Conservation (phyloP, 108 stramenopile species). For the Hondaea fermentalgiana region DNA sequence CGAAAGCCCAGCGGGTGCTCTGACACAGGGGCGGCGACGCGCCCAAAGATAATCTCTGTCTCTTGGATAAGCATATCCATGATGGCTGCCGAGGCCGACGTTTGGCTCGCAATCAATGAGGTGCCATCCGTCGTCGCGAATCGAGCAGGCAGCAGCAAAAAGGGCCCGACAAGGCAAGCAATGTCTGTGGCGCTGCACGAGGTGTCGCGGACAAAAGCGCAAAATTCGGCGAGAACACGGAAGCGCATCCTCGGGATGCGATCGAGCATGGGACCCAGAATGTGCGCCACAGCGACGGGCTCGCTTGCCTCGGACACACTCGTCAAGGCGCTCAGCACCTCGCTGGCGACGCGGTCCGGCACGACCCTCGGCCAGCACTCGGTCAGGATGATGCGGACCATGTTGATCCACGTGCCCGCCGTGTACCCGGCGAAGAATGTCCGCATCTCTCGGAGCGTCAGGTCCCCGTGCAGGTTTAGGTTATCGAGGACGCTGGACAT, state of each 20-base stretch:
- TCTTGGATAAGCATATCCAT: constrained; percentile 2
- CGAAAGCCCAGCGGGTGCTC: not conserved
- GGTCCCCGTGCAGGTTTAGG: not conserved
- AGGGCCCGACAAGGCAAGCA: not conserved
- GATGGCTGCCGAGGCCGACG: not conserved
- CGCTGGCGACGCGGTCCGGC: not conserved
- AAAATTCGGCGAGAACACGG: not conserved
- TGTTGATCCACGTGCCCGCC: not conserved
- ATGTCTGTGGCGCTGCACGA: not conserved
- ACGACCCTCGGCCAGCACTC: not conserved
- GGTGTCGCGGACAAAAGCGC: not conserved
- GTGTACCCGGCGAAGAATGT: not conserved
- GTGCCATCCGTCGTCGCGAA: not conserved
- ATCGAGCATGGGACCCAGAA: not conserved
- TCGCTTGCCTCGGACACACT: not conserved
- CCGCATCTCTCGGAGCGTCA: not conserved
- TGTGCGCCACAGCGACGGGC: not conserved
- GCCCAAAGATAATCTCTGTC: not conserved
- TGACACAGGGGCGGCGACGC: not conserved
- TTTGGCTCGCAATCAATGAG: not conserved
- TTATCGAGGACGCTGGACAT: not conserved
- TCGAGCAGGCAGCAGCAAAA: not conserved
- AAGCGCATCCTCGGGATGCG: not conserved
- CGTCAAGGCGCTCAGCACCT: not conserved
- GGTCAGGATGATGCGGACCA: not conserved